Conservation (phyloP, 768 basidiomycete genomes). For the Lentinula sp. region DNA sequence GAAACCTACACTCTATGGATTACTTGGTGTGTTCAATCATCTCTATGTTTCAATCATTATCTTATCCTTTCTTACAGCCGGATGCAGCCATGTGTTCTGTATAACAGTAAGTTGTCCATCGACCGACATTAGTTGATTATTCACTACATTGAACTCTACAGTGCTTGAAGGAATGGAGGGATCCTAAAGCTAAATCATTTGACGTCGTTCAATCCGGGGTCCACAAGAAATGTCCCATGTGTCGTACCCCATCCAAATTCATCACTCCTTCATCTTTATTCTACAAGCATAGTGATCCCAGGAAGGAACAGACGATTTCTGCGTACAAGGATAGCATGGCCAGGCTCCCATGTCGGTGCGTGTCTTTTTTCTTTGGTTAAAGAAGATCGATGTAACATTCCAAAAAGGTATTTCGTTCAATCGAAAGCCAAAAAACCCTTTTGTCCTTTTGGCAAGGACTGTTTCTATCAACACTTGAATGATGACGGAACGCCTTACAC, state of each 20-base stretch:
- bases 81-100: conserved; percentile 78
- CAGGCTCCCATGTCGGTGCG: conserved; percentile 61
- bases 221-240: conserved; percentile 77
- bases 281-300: conserved; percentile 45
- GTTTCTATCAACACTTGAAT: conserved; percentile 72
- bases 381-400: neutral
- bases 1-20: conserved; percentile 59
- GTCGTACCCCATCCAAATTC: conserved; percentile 59
- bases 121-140: neutral
- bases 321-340: conserved; percentile 72
- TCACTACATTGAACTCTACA: conserved; percentile 19
- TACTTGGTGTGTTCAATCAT: conserved; percentile 43
- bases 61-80: conserved; percentile 30
- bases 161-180: conserved; percentile 81
- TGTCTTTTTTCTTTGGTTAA: conserved; percentile 3
- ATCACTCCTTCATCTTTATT: conserved; percentile 72
- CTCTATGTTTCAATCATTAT: conserved; percentile 8
- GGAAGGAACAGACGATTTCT: conserved; percentile 44
- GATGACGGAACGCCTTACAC: conserved; percentile 57
- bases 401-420: conserved; percentile 52
- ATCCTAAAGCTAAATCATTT: conserved; percentile 42
- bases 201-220: conserved; percentile 51
- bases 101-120: conserved; percentile 40
- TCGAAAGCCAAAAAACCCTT: conserved; percentile 44
- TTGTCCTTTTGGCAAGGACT: conserved; percentile 78